Conservation (phyloP, 345 rosid genomes). For the Trapa incisa region DNA sequence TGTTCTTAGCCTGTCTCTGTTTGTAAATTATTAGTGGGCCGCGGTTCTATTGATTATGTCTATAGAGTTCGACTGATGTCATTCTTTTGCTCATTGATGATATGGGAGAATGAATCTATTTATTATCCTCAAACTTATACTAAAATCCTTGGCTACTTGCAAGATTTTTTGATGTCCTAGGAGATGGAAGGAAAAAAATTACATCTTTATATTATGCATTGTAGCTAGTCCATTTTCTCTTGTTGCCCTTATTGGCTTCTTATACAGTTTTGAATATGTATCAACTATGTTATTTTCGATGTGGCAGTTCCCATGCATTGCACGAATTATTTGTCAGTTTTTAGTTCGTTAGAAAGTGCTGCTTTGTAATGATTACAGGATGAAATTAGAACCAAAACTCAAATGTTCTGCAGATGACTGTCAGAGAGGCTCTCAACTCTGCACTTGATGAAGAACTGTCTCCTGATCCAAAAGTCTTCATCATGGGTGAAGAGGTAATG, state of each 20-base stretch:
- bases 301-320: background rate
- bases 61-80: background rate
- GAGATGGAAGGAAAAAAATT: background rate
- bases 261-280: background rate
- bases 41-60: background rate
- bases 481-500: constrained; percentile 96
- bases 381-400: background rate
- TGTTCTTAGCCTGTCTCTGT: background rate
- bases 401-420: constrained; percentile 47
- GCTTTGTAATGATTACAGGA: background rate
- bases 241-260: background rate
- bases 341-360: background rate
- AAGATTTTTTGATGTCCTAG: background rate
- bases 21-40: background rate
- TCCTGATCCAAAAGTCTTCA: constrained; percentile 87
- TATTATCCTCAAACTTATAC: background rate
- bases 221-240: background rate
- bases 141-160: background rate
- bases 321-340: background rate
- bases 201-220: background rate
- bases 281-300: background rate
- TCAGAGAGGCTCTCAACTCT: constrained; percentile 81
- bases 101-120: too few species aligned
- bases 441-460: constrained; percentile 99
- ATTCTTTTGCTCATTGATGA: too few species aligned